Evolutionary conservation across 495 filamentous ascomycete genomes (phyloP), one percentile per base, ranked within the genome.

Genomic region (Amorphotheca resinae): DNA sequence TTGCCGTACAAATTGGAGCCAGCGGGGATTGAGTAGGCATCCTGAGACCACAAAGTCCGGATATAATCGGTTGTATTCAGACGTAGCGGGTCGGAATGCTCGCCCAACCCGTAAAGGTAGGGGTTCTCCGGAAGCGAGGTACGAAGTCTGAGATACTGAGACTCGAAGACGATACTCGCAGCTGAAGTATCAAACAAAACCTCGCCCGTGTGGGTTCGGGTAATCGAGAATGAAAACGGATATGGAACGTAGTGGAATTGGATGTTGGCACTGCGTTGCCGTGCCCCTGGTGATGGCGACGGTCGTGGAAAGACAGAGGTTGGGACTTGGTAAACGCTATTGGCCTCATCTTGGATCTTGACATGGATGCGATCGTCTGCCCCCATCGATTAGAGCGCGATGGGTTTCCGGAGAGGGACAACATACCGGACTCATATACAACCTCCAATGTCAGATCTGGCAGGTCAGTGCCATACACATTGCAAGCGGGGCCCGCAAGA

Each of bases 1-100:
- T 72, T 77, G 4, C 85, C 83, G 50, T 94, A 93, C 16, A 91
- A 58, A 54, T 93, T 94, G n/a, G 71, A 66, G n/a, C 71, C 64
- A 1, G 62, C 45, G 0, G 79, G 79, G 21, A 76, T 62, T 11
- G 63, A 64, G 51, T 81, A 87, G 0, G 82, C 59, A 60, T 91
- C 85, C 37, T 83, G 76, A 17, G 71, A 75, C 87, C 86, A 93
- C 11, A 93, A 55, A 0, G 86, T 93, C 9, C 86, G 73, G 21
- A 76, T 80, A 56, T 88, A 89, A 57, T 84, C 74, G 12, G 70
- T 76, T 0, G 74, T 84, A 25, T 79, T 75, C 33, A 89, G 70
- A 31, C 72, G 72, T 46, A 91, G 73, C 14, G 76, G 64, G 51
- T 93, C 85, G 5, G 72, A 79, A 53, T 87, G 79, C 54, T 93